A percentile compares a stretch with the other conserved stretches of the same genome.
Conservation (phyloP, 352 stramenopile genomes). For the Globisporangium spiculum region DNA sequence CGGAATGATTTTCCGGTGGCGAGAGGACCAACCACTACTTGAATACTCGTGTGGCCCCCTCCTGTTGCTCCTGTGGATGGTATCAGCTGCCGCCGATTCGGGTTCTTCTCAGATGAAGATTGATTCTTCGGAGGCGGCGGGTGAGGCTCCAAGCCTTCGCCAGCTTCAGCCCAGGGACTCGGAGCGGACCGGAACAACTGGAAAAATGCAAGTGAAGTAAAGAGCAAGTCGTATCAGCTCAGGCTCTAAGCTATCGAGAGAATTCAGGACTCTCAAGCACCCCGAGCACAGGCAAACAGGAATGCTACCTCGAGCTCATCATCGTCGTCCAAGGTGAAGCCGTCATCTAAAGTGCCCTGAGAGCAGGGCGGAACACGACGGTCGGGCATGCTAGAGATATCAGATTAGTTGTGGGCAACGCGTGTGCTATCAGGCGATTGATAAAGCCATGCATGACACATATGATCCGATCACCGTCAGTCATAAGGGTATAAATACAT, state of each 20-base stretch:
- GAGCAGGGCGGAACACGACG: neutral
- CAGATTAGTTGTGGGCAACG: neutral
- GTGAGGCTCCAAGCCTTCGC: conserved; percentile 6
- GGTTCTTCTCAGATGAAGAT: neutral
- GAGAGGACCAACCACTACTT: neutral
- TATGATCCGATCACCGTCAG: too few species aligned
- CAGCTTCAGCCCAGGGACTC: conserved; percentile 13
- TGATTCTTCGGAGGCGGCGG: neutral
- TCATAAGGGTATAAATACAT: too few species aligned
- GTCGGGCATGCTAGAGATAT: neutral
- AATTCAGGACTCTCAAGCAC: neutral
- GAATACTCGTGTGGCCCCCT: neutral
- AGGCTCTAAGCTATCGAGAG: neutral
- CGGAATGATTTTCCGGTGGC: neutral
- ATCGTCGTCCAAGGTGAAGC: conserved; percentile 4
- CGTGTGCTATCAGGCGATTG: neutral
- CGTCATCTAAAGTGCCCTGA: neutral
- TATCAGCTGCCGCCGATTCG: neutral
- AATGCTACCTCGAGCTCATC: conserved; percentile 12
- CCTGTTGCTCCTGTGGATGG: neutral
- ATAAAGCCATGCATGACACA: too few species aligned
- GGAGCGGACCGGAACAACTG: conserved; percentile 14
- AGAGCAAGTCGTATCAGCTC: neutral
- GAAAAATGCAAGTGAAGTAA: neutral
- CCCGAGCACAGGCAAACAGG: neutral